These are phyloP conservation scores for Drechslera avenae DNA, from an alignment of 2,329 filamentous ascomycete species.

Conservation along the genomic window DNA sequence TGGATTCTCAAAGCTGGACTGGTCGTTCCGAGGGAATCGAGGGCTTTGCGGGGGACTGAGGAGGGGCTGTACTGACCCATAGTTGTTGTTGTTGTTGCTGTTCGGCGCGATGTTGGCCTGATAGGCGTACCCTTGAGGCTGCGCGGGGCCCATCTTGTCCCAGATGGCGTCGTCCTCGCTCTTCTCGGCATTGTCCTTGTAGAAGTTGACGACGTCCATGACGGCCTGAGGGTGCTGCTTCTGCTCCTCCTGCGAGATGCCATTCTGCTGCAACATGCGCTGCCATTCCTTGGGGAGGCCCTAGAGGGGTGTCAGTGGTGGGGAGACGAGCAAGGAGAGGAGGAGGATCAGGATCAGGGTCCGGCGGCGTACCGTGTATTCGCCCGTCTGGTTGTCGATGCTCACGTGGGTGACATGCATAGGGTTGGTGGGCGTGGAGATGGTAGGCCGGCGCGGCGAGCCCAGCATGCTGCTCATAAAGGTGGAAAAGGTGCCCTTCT, in stretches of 20 bases:
- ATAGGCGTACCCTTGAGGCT: slow-evolving; percentile 58
- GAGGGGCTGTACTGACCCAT: slow-evolving; percentile 57
- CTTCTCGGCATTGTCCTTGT: slow-evolving; percentile 88
- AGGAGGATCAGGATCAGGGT: not conserved
- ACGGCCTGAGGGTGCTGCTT: slow-evolving; percentile 95
- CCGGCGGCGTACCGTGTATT: slow-evolving; percentile 79
- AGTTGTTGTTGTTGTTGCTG: slow-evolving; percentile 32
- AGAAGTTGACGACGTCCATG: slow-evolving; percentile 94
- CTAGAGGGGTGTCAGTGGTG: slow-evolving; percentile 54
- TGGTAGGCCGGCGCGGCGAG: slow-evolving; percentile 87
- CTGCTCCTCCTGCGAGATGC: slow-evolving; percentile 94
- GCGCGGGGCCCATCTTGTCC: slow-evolving; percentile 94
- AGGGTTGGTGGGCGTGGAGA: slow-evolving; percentile 96
- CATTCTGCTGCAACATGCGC: slow-evolving; percentile 89
- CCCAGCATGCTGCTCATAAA: slow-evolving; percentile 50
- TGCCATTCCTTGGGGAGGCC: slow-evolving; percentile 98
- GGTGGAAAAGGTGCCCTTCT: slow-evolving; percentile 49
- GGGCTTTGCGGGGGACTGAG: slow-evolving; percentile 82
- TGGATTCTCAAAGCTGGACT: slow-evolving; percentile 97
- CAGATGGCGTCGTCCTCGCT: slow-evolving; percentile 84
- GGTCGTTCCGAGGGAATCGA: slow-evolving; percentile 84
- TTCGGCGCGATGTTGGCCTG: slow-evolving; percentile 41
- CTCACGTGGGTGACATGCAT: slow-evolving; percentile 98
- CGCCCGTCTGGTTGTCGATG: slow-evolving; percentile 93
- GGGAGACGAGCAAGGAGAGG: slow-evolving; percentile 1